These are phyloP conservation scores for Lactarius evosmus DNA, from an alignment of 768 basidiomycete species.

Conservation along the genomic window DNA sequence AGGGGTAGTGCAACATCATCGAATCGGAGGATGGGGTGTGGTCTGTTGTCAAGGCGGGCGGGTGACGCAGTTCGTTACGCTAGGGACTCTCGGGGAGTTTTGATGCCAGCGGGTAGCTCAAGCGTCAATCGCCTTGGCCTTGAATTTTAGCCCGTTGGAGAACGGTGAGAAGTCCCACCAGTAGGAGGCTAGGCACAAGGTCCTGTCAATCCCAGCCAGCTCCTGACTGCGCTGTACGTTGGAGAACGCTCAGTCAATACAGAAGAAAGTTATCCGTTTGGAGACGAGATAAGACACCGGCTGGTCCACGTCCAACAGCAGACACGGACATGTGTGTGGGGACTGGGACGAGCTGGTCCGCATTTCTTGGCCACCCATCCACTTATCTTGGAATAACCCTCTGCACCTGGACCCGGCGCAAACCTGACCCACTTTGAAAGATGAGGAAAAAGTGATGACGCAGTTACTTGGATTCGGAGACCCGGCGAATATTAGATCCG, in stretches of 20 bases:
- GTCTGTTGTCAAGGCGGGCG: not conserved
- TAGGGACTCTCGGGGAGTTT: too few relatives aligned
- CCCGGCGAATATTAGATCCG: too few relatives aligned
- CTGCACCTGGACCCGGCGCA: too few relatives aligned
- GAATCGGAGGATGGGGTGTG: not conserved
- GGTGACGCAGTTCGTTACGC: too few relatives aligned
- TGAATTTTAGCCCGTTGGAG: not conserved
- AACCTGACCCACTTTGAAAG: too few relatives aligned
- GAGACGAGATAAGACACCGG: not conserved
- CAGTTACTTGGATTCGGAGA: too few relatives aligned
- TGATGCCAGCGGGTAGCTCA: not conserved
- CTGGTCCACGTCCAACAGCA: not conserved
- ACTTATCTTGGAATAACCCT: too few relatives aligned
- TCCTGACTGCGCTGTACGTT: not conserved
- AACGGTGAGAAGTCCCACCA: not conserved
- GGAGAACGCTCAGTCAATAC: not conserved
- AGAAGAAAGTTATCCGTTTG: not conserved
- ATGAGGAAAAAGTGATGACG: too few relatives aligned
- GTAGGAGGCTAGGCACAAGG: not conserved
- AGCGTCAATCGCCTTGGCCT: not conserved
- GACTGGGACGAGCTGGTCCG: not conserved
- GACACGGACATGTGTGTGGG: not conserved
- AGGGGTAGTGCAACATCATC: too few relatives aligned
- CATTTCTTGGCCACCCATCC: too few relatives aligned
- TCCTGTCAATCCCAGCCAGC: not conserved